A percentile compares a stretch with the other conserved stretches of the same genome.
These are phyloP conservation scores for Craterostigma plantagineum DNA, from an alignment of 257 asterid genomes.

Conservation along the genomic window DNA sequence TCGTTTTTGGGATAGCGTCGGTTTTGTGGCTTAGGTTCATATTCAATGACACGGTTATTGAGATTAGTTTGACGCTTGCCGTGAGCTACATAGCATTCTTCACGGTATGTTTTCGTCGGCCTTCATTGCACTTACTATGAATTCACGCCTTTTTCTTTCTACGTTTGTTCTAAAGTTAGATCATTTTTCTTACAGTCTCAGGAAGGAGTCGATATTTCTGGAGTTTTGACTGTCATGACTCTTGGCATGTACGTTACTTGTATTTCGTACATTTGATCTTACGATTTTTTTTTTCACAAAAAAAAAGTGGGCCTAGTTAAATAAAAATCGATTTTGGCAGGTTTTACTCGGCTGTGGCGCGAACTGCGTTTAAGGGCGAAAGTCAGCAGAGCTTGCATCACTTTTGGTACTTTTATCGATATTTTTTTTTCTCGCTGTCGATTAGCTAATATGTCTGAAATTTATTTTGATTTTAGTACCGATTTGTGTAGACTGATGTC, in stretches of 20 bases:
- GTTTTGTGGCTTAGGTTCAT: constrained; percentile 91
- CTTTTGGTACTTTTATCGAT: constrained; percentile 41
- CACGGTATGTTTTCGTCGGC: constrained; percentile 37
- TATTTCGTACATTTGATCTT: constrained; percentile 3
- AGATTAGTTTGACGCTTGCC: constrained; percentile 75
- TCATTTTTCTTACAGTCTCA: constrained; percentile 47
- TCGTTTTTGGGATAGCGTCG: constrained; percentile 79
- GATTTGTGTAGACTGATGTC: no score
- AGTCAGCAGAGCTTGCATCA: constrained; percentile 86
- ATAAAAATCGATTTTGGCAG: constrained; percentile 28
- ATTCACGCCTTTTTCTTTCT: no score
- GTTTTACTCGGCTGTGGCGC: constrained; percentile 90
- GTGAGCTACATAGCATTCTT: constrained; percentile 93
- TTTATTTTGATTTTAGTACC: background rate
- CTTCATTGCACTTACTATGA: no score
- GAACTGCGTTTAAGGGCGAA: constrained; percentile 92
- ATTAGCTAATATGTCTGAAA: no score
- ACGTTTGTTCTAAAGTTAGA: no score
- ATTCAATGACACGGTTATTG: constrained; percentile 95
- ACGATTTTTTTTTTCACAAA: background rate
- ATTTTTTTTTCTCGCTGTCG: background rate
- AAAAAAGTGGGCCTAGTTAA: constrained; percentile 7
- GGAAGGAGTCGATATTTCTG: constrained; percentile 61
- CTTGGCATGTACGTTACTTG: constrained; percentile 82
- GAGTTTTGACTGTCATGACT: constrained; percentile 94